Evolutionary conservation across 73 alveolate genomes (phyloP).

Genomic region (Symbiodinium pilosum): DNA sequence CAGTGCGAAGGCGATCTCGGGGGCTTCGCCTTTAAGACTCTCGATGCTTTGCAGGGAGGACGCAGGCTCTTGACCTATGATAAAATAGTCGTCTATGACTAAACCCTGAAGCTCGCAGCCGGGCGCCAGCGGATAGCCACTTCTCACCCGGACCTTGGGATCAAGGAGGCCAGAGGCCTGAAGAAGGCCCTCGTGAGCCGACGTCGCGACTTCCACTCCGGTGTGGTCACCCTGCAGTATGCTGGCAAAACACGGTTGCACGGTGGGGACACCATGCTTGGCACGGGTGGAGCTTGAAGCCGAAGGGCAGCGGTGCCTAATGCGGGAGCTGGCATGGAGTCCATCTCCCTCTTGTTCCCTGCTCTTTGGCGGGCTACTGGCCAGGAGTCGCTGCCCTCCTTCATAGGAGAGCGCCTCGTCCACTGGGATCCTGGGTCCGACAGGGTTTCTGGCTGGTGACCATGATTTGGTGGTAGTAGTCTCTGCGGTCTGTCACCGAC

Average conservation of each 20-base stretch:
- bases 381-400: no score
- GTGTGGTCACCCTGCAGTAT: not conserved
- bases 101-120: not conserved
- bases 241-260: not conserved
- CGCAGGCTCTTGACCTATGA: not conserved
- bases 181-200: not conserved
- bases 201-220: not conserved
- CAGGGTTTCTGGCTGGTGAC: no score
- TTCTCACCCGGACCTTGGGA: not conserved
- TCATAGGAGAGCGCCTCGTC: no score
- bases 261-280: no score
- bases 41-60: not conserved
- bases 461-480: not conserved
- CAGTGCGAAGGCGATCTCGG: no score
- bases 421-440: no score
- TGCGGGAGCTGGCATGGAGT: no score
- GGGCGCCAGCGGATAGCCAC: not conserved
- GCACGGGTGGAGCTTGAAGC: no score
- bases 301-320: no score
- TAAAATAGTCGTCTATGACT: not conserved
- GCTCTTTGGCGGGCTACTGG: no score
- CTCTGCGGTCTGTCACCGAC: not conserved
- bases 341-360: no score
- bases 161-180: not conserved
- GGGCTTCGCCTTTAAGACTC: no score